Base-by-base conservation (phyloP, 495 filamentous ascomycete species). In the Pseudevernia furfuracea region DNA sequence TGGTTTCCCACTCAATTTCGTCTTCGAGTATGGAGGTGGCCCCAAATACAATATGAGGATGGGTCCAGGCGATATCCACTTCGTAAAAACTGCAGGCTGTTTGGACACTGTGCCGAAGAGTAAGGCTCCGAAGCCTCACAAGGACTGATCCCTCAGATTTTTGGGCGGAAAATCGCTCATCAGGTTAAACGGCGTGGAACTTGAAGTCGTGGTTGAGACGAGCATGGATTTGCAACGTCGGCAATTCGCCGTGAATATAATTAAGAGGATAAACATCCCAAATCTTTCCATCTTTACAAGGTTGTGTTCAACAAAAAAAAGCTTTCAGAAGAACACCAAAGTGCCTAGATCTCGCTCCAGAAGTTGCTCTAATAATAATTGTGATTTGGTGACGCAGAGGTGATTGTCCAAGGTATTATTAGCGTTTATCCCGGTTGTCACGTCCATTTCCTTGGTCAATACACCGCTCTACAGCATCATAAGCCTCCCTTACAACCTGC, bases 1-100 rank as follows among this genome's bases (percentile, higher is more conserved):
- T 39, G 84, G 83, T 1, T 87, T 84, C 66, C 83, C 84, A 1
- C 68, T 66, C 46, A 79, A 75, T 62, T 77, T 84, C 60, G 73
- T 82, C 19, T 69, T 67, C n/a, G 65, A 61, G 58, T 46, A 58
- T 23, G 32, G 25, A 14, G 30, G 46, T 2, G 61, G 43, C 1
- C 64, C 59, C 43, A 66, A 63, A 30, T 69, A 66, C 23, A 64
- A 46, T 23, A 58, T 7, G 19, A 38, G 58, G 25, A 69, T 66
- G 67, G 63, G 32, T 7, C 44, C 55, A 14, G 37, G 39, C 9
- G 74, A 82, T 64, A 70, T 78, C 7, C 70, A 68, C 68, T 65
- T 82, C 28, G 61, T 79, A 34, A 61, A 60, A 3, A 70, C 79
- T 55, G 74, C 73, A 43, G 82, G 78, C 7, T 70, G 67, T 7